Evolutionary conservation across 1,284 basidiomycete genomes (phyloP), one percentile per base, ranked within the genome.

Genomic region (Neolentinus lepideus): DNA sequence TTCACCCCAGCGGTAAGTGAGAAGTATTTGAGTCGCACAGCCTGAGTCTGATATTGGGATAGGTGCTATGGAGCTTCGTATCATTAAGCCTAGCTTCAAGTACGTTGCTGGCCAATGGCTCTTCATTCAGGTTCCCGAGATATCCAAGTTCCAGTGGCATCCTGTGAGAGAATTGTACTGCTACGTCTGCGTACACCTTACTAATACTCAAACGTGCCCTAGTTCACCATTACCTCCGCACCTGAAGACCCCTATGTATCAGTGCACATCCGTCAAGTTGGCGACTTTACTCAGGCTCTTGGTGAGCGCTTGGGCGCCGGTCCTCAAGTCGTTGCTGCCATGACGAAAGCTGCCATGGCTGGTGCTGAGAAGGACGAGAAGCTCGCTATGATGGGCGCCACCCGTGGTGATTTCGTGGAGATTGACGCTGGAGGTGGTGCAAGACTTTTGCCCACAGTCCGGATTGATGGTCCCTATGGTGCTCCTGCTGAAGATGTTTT

Each of bases 211-310:
- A 56, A 25, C 38, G 46, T 45, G 46, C 53, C 45, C 45, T 63
- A 93, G 83, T 94, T 95, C 71, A 94, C 92, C 38, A 94, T 95
- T 71, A 94, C 92, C 0, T 93, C 90, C 51, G 91, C 93, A 16
- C 92, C 92, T 1, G 91, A 93, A 63, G 92, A 94, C 63, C 88
- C 91, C 1, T 94, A 92, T 67, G 81, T 94, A 33, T 92, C 90
- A 21, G 71, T 95, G 46, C 93, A 94, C 69, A 88, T 95, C 62
- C 89, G 91, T 68, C 92, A 94, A 75, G 90, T 90, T 54, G 91
- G 92, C 60, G 93, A 96, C 69, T 95, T 84, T 75, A 94, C 92
- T 2, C 78, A 78, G 54, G 84, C 78, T 27, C 83, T 95, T 36
- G 92, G 90, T 38, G 84, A 88, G 55, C 84, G 88, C 62, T 80